Base-by-base conservation (phyloP, 345 rosid genomes). In the Lumnitzera racemosa region DNA sequence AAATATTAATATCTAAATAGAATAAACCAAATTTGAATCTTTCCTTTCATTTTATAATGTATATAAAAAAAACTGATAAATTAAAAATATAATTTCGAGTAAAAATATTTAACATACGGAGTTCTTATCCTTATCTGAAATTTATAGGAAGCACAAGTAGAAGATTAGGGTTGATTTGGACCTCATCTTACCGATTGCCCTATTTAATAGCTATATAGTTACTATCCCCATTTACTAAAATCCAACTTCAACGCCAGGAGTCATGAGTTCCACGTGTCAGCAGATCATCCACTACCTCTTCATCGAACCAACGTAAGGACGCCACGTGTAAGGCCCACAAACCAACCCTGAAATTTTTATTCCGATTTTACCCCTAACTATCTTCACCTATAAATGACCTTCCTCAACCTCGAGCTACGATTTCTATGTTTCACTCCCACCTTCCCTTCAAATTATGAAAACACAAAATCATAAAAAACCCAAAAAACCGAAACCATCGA, bases 321-420 rank as follows among this genome's bases (percentile, higher is more conserved):
- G 76, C 72, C 84, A 79, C 73, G 76, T 75, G 81, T 73, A 65
- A 77, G 61, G 20, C 51, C 46, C n/a, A 12, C 15, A 67, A 51
- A 56, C 41, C 31, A n/a, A 56, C 47, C 62, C 49, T 68, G 56
- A 36, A 50, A 24, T 0, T 10, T 13, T 61, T 51, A n/a, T 15
- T 27, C 59, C 59, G 27, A 36, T 13, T 49, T 46, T 64, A 57
- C 53, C 24, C 53, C 49, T 46, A 64, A 25, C 54, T 36, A 53
- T 36, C 56, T 51, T 62, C 20, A 48, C 51, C 24, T 48, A 56
- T 61, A 65, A 52, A 56, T 13, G 2, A 13, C 49, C 24, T 31
- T 49, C 8, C 55, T 56, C 13, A 9, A 27, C 24, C 56, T 1
- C 14, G 17, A 24, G 24, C 61, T 24, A 13, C 76, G 48, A 5